Conservation (phyloP, 2,329 filamentous ascomycete species). For the Fusarium succisae region DNA sequence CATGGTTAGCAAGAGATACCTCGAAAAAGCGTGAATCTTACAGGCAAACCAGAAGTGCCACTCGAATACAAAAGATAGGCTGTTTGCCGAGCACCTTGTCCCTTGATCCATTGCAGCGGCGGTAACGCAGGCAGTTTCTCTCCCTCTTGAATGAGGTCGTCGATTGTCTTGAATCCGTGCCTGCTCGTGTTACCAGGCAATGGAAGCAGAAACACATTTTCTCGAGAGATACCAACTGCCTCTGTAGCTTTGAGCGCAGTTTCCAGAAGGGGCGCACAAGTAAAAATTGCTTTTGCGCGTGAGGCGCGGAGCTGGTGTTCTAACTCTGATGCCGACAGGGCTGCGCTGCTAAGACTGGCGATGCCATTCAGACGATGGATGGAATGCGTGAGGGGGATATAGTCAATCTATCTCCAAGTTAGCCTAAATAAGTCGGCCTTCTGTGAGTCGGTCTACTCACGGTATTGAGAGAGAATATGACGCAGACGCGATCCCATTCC, state of each 20-base stretch:
- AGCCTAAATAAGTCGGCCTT: fast-evolving
- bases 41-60: slow-evolving; percentile 76
- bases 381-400: slow-evolving; percentile 75
- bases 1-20: background rate
- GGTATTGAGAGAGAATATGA: slow-evolving; percentile 80
- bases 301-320: slow-evolving; percentile 77
- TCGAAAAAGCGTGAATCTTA: background rate
- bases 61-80: slow-evolving; percentile 85
- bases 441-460: slow-evolving; percentile 69
- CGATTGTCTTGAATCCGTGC: slow-evolving; percentile 67
- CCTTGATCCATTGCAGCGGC: slow-evolving; percentile 64
- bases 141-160: slow-evolving; percentile 72
- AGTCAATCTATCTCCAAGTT: slow-evolving; percentile 68
- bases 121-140: slow-evolving; percentile 59
- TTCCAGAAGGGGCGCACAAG: slow-evolving; percentile 71
- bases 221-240: slow-evolving; percentile 67
- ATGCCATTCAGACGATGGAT: slow-evolving; percentile 78
- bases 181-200: slow-evolving; percentile 56
- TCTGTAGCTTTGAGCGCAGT: slow-evolving; percentile 71
- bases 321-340: slow-evolving; percentile 74
- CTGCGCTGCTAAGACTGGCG: slow-evolving; percentile 77
- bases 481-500: slow-evolving; percentile 84
- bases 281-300: slow-evolving; percentile 75
- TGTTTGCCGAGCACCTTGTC: slow-evolving; percentile 72
- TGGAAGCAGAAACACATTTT: slow-evolving; percentile 74